phyloP scores from a whole-genome alignment of 2,329 filamentous ascomycete species.

The Penicillium sp. region DNA sequence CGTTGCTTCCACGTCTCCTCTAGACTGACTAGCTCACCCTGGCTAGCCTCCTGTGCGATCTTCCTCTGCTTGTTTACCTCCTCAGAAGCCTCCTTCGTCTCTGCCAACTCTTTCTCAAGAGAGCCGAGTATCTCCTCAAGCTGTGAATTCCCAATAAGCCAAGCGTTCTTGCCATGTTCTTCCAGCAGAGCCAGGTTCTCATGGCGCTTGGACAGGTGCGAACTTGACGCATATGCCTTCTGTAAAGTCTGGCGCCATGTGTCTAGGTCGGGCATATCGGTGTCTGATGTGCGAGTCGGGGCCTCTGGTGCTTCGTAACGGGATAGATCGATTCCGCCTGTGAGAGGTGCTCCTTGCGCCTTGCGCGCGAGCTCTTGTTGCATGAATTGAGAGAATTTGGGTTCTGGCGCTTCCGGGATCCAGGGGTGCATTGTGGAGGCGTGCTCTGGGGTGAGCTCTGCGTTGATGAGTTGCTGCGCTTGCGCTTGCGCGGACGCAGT shows the following conservation, averaged over 20 bases:
- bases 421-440: conserved; percentile 55
- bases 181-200: conserved; percentile 72
- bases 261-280: conserved; percentile 33
- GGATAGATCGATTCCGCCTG: conserved; percentile 65
- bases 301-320: conserved; percentile 79
- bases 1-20: conserved; percentile 78
- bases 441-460: conserved; percentile 58
- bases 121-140: conserved; percentile 67
- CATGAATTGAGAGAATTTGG: conserved; percentile 65
- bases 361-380: conserved; percentile 67
- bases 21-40: conserved; percentile 68
- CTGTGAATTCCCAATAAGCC: conserved; percentile 81
- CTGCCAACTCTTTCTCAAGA: conserved; percentile 72
- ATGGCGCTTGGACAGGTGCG: conserved; percentile 56
- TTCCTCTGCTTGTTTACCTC: conserved; percentile 68
- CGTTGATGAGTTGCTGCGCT: conserved; percentile 66
- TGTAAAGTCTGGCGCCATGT: conserved; percentile 53
- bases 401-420: conserved; percentile 52
- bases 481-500: conserved; percentile 59
- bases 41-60: conserved; percentile 65
- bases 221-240: conserved; percentile 56
- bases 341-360: conserved; percentile 56
- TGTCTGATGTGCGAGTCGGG: conserved; percentile 43
- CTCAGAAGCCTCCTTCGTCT: conserved; percentile 67
- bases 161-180: conserved; percentile 80